Base-by-base conservation (phyloP, 2,329 filamentous ascomycete genomes). In the Emericellopsis atlantica region DNA sequence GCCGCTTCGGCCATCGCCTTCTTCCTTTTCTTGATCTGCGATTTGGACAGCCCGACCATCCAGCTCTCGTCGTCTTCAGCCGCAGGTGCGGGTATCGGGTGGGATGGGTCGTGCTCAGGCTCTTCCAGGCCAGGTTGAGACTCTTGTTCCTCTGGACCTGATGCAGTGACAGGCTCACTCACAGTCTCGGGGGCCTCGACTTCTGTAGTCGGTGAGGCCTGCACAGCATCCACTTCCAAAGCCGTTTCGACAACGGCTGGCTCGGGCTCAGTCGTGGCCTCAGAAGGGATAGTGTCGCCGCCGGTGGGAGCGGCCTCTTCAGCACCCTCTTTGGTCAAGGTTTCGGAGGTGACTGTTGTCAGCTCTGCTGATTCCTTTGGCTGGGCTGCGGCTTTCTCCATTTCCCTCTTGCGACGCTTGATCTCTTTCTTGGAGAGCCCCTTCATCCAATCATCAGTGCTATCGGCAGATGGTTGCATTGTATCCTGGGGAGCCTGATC, bases 321-420 rank as follows among this genome's bases (percentile, higher is more conserved):
- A 12, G 12, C 26, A 12, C 9, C 9, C 26, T 12, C 26, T 29
- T 9, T 12, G 12, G 26, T 3, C 12, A 7, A 9, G 26, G 26
- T 29, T 12, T 29, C 26, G 26, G 26, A 3, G 12, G 26, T 29
- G 26, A 12, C 6, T 6, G 8, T 12, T 29, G 26, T 6, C 15
- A 6, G 34, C 18, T 36, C 36, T n/a, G 14, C 16, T 11, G 16
- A 2, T 22, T 37, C 36, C 10, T 16, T 11, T 9, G 37, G 4
- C 22, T 29, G 14, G 22, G 21, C 37, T 23, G 7, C 9, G 16
- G 37, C 23, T 22, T 46, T 45, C 36, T 45, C 46, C 35, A 39
- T 45, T 39, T 55, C 56, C 53, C 57, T 59, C 54, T 54, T 60
- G 3, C 26, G 26, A 29, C 26, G 26, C 26, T 29, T 29, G 12